A percentile compares a stretch with the other conserved stretches of the same genome.
Evolutionary conservation across 23 red algal genomes (phyloP).

Genomic region (Gracilaria gracilis): DNA sequence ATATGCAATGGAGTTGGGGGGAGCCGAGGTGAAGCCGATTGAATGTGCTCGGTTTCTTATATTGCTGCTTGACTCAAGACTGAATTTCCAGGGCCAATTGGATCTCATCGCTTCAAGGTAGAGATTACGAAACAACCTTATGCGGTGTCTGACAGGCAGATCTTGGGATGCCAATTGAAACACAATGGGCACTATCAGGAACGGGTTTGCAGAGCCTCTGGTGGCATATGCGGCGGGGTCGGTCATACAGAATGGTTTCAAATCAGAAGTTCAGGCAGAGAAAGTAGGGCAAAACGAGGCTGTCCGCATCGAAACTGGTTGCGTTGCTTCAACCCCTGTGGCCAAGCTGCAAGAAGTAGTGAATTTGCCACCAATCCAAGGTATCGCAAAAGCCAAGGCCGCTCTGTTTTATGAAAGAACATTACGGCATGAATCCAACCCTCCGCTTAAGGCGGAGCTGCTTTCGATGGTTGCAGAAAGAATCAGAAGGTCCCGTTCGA

Average conservation of each 20-base stretch:
- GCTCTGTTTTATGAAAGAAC: no score
- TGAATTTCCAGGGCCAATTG: neutral
- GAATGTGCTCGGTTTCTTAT: neutral
- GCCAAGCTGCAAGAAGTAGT: neutral
- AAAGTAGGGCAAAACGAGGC: neutral
- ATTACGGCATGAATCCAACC: no score
- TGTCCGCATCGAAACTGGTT: neutral
- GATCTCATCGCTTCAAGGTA: neutral
- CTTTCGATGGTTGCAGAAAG: no score
- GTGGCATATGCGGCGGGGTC: neutral
- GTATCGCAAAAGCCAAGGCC: no score
- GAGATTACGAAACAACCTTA: neutral
- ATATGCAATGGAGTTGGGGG: neutral
- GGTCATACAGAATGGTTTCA: neutral
- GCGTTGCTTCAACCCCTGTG: neutral
- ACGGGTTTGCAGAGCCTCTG: neutral
- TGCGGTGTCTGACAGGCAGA: neutral
- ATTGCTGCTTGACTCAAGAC: neutral
- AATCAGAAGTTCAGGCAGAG: neutral
- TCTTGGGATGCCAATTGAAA: neutral
- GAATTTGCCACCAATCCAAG: neutral
- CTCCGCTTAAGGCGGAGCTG: no score
- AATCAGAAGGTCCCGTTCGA: no score
- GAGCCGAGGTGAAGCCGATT: neutral
- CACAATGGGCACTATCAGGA: neutral